Percentiles rank a stretch among this genome's conserved stretches.
phyloP scores from a whole-genome alignment of 257 asterid species.

The Solanum megistacrolobum region DNA sequence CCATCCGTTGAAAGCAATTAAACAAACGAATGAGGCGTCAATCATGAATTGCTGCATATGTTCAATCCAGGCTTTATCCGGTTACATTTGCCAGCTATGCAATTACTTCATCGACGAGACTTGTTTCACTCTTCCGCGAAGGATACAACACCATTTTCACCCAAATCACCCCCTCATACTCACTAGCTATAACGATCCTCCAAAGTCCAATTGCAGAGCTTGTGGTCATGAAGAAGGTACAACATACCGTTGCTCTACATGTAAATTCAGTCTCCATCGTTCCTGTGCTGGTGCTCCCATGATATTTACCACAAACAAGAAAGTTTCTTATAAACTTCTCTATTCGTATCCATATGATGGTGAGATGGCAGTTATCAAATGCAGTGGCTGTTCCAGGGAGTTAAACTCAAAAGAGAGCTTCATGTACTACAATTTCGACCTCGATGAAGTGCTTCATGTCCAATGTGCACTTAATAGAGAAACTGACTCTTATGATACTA shows the following conservation, averaged over 20 bases:
- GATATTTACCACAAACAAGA: not conserved
- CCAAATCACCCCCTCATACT: not conserved
- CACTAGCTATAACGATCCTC: not conserved
- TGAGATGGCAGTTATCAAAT: not conserved
- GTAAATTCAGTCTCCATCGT: not conserved
- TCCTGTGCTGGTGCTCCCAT: not conserved
- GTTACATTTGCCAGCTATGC: not conserved
- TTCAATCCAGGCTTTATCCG: rapidly evolving
- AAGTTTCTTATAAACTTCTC: not conserved
- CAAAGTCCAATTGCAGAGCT: not conserved
- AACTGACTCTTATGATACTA: not conserved
- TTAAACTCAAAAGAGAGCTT: not conserved
- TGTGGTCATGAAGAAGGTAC: not conserved
- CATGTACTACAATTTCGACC: not conserved
- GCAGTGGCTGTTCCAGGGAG: not conserved
- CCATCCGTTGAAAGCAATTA: not conserved
- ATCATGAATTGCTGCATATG: not conserved
- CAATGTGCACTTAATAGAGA: not conserved
- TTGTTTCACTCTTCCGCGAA: not conserved
- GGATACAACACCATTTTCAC: not conserved
- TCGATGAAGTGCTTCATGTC: not conserved
- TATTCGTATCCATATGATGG: not conserved
- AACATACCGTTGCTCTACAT: not conserved
- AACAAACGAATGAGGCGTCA: not conserved
- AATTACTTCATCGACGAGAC: not conserved